These are phyloP conservation scores for Bonia amplexicaulis DNA, from an alignment of 176 grass and related monocot genomes.

Conservation along the genomic window DNA sequence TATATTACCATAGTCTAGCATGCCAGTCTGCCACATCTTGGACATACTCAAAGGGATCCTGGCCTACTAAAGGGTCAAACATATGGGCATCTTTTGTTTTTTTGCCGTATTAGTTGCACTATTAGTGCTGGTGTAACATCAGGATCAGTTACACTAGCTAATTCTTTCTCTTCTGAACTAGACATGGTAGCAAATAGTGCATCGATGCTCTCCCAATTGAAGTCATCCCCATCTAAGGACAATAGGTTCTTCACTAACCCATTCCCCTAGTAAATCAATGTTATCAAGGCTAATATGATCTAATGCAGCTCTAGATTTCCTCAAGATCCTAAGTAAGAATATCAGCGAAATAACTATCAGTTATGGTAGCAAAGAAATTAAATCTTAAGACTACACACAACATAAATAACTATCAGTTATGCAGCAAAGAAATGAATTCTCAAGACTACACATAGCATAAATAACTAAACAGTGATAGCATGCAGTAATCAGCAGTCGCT, in stretches of 20 bases:
- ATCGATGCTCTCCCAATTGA: not conserved
- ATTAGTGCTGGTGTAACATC: not conserved
- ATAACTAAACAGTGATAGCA: too few relatives aligned
- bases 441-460: not conserved
- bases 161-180: not conserved
- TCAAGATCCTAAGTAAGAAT: constrained; percentile 9
- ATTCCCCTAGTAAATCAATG: constrained; percentile 23
- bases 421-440: not conserved
- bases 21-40: too few relatives aligned
- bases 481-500: too few relatives aligned
- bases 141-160: not conserved
- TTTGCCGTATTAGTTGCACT: too few relatives aligned
- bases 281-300: constrained; percentile 32
- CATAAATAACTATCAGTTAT: not conserved
- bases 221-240: not conserved
- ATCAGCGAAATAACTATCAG: not conserved
- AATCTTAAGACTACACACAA: not conserved
- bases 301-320: constrained; percentile 14
- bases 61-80: too few relatives aligned
- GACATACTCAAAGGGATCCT: too few relatives aligned
- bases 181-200: not conserved
- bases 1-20: too few relatives aligned
- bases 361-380: not conserved
- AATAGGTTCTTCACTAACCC: not conserved
- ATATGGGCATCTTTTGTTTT: too few relatives aligned